Conservation (phyloP, 805 yeast species). For the Helenozyma rhizophorensis region DNA sequence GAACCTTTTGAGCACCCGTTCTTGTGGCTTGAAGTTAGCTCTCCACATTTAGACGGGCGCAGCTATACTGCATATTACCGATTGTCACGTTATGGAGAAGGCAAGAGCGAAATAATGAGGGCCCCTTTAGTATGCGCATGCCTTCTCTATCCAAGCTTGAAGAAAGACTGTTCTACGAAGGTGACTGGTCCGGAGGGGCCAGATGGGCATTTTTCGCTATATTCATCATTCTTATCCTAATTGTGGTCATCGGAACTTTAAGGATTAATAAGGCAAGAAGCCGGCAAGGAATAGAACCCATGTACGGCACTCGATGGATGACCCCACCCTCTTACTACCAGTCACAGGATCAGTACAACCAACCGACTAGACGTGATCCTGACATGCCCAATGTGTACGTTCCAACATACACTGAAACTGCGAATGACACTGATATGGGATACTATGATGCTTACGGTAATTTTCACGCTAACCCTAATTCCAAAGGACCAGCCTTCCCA, state of each 20-base stretch:
- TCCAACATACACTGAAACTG: conserved; percentile 63
- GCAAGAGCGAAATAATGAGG: too few species aligned
- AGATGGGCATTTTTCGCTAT: conserved; percentile 67
- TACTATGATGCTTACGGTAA: conserved; percentile 64
- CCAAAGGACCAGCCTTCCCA: conserved; percentile 14
- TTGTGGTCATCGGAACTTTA: conserved; percentile 48
- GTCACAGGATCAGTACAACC: conserved; percentile 55
- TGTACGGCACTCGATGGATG: conserved; percentile 79
- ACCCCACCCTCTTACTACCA: conserved; percentile 78
- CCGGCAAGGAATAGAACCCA: conserved; percentile 49
- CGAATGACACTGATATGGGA: conserved; percentile 74
- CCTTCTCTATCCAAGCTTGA: too few species aligned
- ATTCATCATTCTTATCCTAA: conserved; percentile 44
- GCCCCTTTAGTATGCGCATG: too few species aligned
- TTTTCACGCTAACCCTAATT: conserved; percentile 16
- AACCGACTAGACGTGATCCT: conserved; percentile 39
- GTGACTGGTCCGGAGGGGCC: conserved; percentile 32
- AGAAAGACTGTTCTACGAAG: conserved; percentile 1
- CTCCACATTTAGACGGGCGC: too few species aligned
- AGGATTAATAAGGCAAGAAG: conserved; percentile 52
- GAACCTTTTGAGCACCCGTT: too few species aligned
- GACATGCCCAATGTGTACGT: conserved; percentile 43
- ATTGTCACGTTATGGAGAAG: too few species aligned
- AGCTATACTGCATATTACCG: too few species aligned
- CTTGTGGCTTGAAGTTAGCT: too few species aligned